Evolutionary conservation across 768 basidiomycete species (phyloP).

Genomic region (Lactifluus pinguis): DNA sequence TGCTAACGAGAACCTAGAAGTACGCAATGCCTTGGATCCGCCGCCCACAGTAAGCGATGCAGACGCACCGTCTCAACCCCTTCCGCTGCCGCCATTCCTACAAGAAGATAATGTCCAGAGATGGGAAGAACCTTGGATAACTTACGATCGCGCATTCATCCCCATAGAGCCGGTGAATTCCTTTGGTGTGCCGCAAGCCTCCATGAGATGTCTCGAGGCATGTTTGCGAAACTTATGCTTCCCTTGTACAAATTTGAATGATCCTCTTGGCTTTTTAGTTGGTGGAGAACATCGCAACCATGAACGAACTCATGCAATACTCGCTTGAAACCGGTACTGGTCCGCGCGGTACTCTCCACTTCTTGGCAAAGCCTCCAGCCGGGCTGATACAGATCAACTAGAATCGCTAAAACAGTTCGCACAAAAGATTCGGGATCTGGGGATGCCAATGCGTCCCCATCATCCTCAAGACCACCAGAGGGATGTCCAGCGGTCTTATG

Average conservation of each 20-base stretch:
- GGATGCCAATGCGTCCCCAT: conserved; percentile 14
- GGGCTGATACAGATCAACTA: conserved; percentile 18
- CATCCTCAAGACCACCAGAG: neutral
- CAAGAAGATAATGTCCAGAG: conserved; percentile 46
- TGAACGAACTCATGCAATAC: conserved; percentile 68
- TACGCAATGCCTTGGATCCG: conserved; percentile 8
- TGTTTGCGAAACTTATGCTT: conserved; percentile 19
- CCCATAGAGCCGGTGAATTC: conserved; percentile 81
- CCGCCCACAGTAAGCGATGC: conserved; percentile 22
- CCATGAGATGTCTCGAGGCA: conserved; percentile 86
- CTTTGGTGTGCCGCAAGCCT: conserved; percentile 82
- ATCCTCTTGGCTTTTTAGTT: conserved; percentile 35
- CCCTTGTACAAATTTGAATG: conserved; percentile 5
- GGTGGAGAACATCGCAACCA: conserved; percentile 72
- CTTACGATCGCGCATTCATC: conserved; percentile 53
- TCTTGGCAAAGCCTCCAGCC: conserved; percentile 5
- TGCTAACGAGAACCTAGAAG: conserved; percentile 25
- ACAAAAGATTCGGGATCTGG: conserved; percentile 28
- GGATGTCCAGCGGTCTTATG: neutral
- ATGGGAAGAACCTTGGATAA: conserved; percentile 51
- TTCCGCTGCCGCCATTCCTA: conserved; percentile 6
- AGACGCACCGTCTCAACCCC: neutral
- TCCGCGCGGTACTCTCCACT: conserved; percentile 49
- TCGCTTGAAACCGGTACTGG: conserved; percentile 48
- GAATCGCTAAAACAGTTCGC: conserved; percentile 38